Evolutionary conservation across 1,284 basidiomycete species (phyloP).

Genomic region (Taiwanofungus camphoratus): DNA sequence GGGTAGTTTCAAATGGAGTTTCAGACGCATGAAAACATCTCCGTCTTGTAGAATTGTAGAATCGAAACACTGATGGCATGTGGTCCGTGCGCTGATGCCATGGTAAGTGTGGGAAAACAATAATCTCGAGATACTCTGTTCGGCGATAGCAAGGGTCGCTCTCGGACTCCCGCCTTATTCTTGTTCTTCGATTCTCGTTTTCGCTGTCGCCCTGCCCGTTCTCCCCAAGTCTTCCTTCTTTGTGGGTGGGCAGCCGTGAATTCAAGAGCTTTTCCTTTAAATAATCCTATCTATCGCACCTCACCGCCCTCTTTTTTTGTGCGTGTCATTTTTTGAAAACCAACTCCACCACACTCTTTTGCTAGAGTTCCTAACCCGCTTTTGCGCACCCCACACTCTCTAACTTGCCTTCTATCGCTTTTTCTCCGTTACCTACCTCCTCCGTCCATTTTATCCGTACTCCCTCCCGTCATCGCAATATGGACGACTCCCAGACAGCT

Average conservation of each 20-base stretch:
- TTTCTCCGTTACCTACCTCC: slow-evolving; percentile 34
- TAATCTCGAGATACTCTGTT: too few species aligned
- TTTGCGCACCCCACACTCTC: slow-evolving; percentile 34
- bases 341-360: slow-evolving; percentile 35
- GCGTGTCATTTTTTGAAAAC: slow-evolving; percentile 43
- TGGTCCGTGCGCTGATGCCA: slow-evolving; percentile 12
- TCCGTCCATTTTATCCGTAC: slow-evolving; percentile 28
- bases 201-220: slow-evolving; percentile 17
- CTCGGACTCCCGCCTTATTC: slow-evolving; percentile 12
- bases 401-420: slow-evolving; percentile 27
- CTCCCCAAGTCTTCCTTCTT: slow-evolving; percentile 23
- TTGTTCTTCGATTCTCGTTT: slow-evolving; percentile 16
- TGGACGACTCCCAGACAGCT: slow-evolving; percentile 70
- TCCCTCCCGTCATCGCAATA: slow-evolving; percentile 29
- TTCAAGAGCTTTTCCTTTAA: slow-evolving; percentile 40
- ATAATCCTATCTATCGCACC: slow-evolving; percentile 29
- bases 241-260: slow-evolving; percentile 28
- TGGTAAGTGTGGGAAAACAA: slow-evolving; percentile 10
- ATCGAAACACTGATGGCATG: slow-evolving; percentile 1
- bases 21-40: background rate
- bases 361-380: slow-evolving; percentile 21
- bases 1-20: too few species aligned
- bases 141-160: too few species aligned
- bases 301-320: slow-evolving; percentile 39
- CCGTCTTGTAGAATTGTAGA: background rate